These are phyloP conservation scores for Blastocladiella britannica DNA, from an alignment of 192 early-diverging fungal genomes.

Conservation along the genomic window DNA sequence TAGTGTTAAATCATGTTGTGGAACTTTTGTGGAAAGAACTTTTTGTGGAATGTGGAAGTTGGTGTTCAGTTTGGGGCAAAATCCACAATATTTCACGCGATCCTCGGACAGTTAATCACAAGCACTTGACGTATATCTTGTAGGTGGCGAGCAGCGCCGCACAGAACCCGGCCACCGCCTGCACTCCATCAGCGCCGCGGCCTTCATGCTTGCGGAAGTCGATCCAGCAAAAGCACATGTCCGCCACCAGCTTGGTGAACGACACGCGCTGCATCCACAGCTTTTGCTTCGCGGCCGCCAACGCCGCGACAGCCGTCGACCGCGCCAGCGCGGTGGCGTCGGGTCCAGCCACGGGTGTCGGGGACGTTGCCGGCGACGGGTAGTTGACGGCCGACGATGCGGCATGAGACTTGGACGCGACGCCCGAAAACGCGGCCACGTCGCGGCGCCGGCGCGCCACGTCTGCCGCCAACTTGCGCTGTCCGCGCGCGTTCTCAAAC, in stretches of 20 bases:
- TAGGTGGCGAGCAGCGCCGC: background rate
- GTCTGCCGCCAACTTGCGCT: slow-evolving; percentile 11
- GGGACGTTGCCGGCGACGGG: too few relatives aligned
- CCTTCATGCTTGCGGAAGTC: background rate
- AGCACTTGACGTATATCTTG: background rate
- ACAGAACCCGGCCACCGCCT: background rate
- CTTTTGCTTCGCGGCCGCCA: slow-evolving; percentile 17
- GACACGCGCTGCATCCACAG: slow-evolving; percentile 31
- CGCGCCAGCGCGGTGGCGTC: slow-evolving; percentile 6
- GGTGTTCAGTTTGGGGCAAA: too few relatives aligned
- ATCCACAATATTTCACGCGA: too few relatives aligned
- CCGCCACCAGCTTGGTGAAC: slow-evolving; percentile 39
- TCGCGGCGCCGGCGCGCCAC: slow-evolving; percentile 9
- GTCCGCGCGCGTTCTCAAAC: slow-evolving; percentile 21
- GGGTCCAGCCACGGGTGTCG: too few relatives aligned
- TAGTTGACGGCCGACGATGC: too few relatives aligned
- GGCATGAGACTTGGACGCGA: too few relatives aligned
- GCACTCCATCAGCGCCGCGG: background rate
- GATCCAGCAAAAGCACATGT: slow-evolving; percentile 43
- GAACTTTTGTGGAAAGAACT: too few relatives aligned
- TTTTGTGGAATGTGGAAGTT: too few relatives aligned
- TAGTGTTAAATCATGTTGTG: too few relatives aligned
- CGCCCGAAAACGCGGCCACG: slow-evolving; percentile 4
- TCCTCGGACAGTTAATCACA: too few relatives aligned
- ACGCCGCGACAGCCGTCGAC: too few relatives aligned